Base-by-base conservation (phyloP, 2,329 filamentous ascomycete species). In the Penicillium fuscoglaucum region DNA sequence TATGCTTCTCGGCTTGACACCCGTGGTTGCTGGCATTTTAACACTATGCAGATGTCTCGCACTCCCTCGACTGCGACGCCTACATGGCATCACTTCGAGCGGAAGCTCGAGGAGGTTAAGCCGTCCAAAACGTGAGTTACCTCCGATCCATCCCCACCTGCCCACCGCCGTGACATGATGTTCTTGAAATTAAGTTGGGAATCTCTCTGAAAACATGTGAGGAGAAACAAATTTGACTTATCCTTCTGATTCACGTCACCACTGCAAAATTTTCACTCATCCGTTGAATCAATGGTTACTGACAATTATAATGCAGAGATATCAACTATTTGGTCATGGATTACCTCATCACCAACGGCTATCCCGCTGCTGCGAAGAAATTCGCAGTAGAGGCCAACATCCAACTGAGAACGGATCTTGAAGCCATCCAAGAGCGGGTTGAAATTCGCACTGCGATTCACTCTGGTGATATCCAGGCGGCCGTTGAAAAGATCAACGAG, bases 151-250 rank as follows among this genome's bases (percentile, higher is more conserved):
- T 29, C 40, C 35, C 21, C 52, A 52, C 51, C 31, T 56, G 53
- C 44, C 48, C 59, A 29, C 21, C 19, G 5, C 41, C 56, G 71
- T 80, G 69, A 81, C 86, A 96, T 96, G 93, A 96, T 90, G 85
- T 73, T 82, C 83, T 61, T 85, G 67, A 59, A 87, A 88, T 90
- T 88, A 96, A 96, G 85, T 87, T 99, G 95, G 95, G 95, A 99
- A 99, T 99, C 95, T 99, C 96, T 99, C 95, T 90, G 91, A 98
- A 90, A 84, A 78, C 81, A 79, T 78, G 84, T 99, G 95, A 90
- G 89, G 95, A 99, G 87, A 91, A 87, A 77, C 82, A 80, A 83
- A 49, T 49, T 90, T 90, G 87, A 90, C 86, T 89, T 90, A 87
- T 86, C 79, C 84, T 83, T 87, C 86, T 88, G 87, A 89, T 71